A percentile compares a stretch with the other conserved stretches of the same genome.
Evolutionary conservation across 2,329 filamentous ascomycete genomes (phyloP).

Genomic region (Cordyceps fumosorosea): DNA sequence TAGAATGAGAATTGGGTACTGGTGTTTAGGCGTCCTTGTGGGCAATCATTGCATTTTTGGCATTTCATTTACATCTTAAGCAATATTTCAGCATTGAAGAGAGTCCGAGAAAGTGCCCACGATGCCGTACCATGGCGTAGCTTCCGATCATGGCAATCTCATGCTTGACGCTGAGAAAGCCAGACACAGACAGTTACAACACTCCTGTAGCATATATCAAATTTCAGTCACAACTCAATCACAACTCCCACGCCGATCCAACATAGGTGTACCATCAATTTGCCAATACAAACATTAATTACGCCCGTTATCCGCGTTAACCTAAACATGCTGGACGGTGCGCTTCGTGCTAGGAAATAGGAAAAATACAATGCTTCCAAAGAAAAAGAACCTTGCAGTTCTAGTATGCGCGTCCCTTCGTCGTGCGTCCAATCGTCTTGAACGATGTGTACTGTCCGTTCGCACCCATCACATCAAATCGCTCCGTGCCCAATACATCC

Average conservation of each 20-base stretch:
- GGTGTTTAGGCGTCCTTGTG: no score
- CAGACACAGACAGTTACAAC: no score
- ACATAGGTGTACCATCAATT: background rate
- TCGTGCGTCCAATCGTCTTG: conserved; percentile 47
- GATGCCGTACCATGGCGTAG: conserved; percentile 43
- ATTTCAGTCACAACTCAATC: background rate
- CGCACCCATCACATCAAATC: conserved; percentile 48
- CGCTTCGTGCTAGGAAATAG: conserved; percentile 1
- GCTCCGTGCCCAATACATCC: conserved; percentile 35
- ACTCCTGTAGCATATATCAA: no score
- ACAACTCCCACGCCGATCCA: background rate
- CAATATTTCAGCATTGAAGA: no score
- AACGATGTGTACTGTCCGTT: conserved; percentile 45
- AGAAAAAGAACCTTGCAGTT: background rate
- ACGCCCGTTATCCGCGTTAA: background rate
- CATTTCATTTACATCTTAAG: no score
- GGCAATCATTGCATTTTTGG: no score
- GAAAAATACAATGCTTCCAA: background rate
- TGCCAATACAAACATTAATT: background rate
- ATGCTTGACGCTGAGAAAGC: no score
- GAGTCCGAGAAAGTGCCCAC: no score
- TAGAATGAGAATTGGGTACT: background rate
- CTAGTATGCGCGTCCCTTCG: conserved; percentile 25
- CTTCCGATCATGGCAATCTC: conserved; percentile 58
- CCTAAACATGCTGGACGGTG: conserved; percentile 9